Conservation (phyloP, 2,329 filamentous ascomycete genomes). For the Paraconiothyrium brasiliense region DNA sequence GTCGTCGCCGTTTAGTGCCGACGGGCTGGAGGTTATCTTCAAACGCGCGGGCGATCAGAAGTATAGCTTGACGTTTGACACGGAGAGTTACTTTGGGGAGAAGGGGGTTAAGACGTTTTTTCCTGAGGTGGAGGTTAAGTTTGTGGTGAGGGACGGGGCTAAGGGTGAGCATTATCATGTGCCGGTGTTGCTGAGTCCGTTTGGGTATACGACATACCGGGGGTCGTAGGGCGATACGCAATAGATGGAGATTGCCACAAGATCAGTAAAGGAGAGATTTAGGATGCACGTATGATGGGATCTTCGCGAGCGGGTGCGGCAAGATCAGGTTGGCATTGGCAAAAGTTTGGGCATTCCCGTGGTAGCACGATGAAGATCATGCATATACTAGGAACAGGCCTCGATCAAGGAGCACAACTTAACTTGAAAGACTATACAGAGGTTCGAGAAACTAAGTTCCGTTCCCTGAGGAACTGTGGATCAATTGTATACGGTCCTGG, state of each 20-base stretch:
- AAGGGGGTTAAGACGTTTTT: conserved; percentile 65
- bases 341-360: no score
- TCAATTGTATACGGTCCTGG: no score
- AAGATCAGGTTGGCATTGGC: no score
- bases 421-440: no score
- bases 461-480: no score
- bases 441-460: no score
- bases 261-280: neutral
- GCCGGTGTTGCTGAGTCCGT: conserved; percentile 78
- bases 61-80: conserved; percentile 79
- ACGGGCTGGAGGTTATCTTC: conserved; percentile 49
- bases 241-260: no score
- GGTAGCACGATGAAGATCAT: no score
- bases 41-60: conserved; percentile 56
- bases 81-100: conserved; percentile 73
- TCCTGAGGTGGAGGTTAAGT: conserved; percentile 65
- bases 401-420: no score
- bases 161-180: conserved; percentile 77
- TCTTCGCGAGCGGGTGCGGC: no score
- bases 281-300: no score
- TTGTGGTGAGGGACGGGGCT: conserved; percentile 58
- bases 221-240: conserved; percentile 53
- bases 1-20: conserved; percentile 53
- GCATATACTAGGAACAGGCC: no score
- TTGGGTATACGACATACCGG: conserved; percentile 83